phyloP scores from a whole-genome alignment of 139 green algal genomes.

The Chloropicon primus region DNA sequence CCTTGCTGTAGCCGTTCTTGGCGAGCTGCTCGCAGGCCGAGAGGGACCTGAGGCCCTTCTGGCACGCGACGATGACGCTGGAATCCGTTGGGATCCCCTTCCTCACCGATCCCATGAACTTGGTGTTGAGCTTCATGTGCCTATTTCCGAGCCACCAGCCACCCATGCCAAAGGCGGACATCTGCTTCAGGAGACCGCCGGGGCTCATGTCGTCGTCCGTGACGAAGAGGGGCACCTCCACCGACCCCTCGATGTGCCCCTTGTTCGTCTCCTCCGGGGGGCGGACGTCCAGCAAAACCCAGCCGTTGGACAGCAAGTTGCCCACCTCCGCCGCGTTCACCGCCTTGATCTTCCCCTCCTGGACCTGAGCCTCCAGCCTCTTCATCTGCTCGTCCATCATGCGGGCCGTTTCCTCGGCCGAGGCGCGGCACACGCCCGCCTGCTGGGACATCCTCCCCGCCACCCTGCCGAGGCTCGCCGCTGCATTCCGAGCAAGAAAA shows the following conservation, averaged over 20 bases:
- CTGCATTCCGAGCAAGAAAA: too few species aligned
- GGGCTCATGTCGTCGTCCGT: conserved; percentile 32
- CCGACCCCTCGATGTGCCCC: conserved; percentile 20
- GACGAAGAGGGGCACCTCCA: conserved; percentile 56
- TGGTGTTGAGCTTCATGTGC: conserved; percentile 71
- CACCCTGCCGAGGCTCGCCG: too few species aligned
- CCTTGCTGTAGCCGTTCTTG: conserved; percentile 39
- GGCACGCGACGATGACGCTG: conserved; percentile 60
- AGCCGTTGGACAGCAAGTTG: conserved; percentile 38
- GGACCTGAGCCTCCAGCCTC: background rate
- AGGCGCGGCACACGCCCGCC: too few species aligned
- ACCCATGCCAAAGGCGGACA: conserved; percentile 61
- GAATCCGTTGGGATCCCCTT: conserved; percentile 43
- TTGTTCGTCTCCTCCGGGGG: conserved; percentile 52
- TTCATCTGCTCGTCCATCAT: background rate
- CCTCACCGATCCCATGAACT: conserved; percentile 40
- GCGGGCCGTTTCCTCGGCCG: background rate
- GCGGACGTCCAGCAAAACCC: conserved; percentile 72
- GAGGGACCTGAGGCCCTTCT: conserved; percentile 79
- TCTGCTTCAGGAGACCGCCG: conserved; percentile 52
- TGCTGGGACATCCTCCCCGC: too few species aligned
- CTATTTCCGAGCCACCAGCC: conserved; percentile 79
- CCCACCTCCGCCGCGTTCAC: background rate
- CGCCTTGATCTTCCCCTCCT: background rate
- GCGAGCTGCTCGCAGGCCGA: conserved; percentile 67